phyloP scores from a whole-genome alignment of 192 early-diverging fungal genomes.

The Spizellomyces punctatus region DNA sequence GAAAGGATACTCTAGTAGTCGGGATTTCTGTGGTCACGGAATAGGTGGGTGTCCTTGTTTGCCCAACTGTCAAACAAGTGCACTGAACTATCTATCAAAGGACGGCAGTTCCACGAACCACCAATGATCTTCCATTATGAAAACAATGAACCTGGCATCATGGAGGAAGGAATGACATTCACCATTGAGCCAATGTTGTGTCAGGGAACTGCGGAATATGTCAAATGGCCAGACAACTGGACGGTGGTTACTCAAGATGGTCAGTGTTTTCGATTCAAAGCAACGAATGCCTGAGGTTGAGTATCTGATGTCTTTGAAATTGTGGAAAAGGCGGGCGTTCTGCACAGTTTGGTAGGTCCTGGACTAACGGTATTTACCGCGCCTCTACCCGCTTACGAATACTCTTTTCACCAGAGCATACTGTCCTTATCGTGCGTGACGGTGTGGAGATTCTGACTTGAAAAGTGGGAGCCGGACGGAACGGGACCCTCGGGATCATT shows the following conservation, averaged over 20 bases:
- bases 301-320: not conserved
- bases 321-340: constrained; percentile 60
- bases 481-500: too few relatives aligned
- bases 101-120: constrained; percentile 76
- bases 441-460: constrained; percentile 72
- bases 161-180: constrained; percentile 82
- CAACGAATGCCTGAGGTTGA: not conserved
- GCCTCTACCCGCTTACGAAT: not conserved
- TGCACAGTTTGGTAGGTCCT: constrained; percentile 76
- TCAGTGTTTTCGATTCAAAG: not conserved
- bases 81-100: not conserved
- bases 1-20: constrained; percentile 63
- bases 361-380: not conserved
- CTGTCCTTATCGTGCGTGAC: constrained; percentile 62
- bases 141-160: constrained; percentile 69
- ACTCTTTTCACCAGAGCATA: constrained; percentile 37
- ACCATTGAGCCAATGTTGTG: constrained; percentile 89
- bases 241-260: constrained; percentile 77
- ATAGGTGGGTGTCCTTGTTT: constrained; percentile 54
- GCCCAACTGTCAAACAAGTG: constrained; percentile 1
- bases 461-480: too few relatives aligned
- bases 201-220: constrained; percentile 69
- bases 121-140: constrained; percentile 80
- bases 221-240: constrained; percentile 89
- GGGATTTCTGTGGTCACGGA: constrained; percentile 85